phyloP scores from a whole-genome alignment of 2,329 filamentous ascomycete species.

The Aspergillus piperis region DNA sequence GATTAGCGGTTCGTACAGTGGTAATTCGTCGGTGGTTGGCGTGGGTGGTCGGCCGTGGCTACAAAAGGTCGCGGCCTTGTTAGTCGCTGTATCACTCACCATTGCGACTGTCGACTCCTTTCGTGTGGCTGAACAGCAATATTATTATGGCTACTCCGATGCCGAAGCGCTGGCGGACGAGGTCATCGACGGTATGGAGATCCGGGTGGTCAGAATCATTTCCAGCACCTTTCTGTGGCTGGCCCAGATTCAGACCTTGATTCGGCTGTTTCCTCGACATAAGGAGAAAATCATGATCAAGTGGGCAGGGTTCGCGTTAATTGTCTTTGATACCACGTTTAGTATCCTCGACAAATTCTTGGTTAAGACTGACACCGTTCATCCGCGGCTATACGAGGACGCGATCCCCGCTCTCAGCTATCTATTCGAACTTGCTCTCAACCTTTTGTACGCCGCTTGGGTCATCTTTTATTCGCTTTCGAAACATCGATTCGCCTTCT shows the following conservation, averaged over 20 bases:
- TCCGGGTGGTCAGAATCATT: conserved; percentile 87
- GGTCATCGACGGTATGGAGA: conserved; percentile 80
- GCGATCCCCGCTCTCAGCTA: conserved; percentile 90
- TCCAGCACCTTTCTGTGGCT: conserved; percentile 97
- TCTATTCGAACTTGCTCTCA: conserved; percentile 83
- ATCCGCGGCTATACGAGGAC: conserved; percentile 77
- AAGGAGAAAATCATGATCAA: conserved; percentile 98
- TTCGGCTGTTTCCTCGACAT: conserved; percentile 91
- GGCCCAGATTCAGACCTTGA: conserved; percentile 93
- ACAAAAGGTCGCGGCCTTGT: conserved; percentile 70
- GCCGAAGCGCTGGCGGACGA: conserved; percentile 71
- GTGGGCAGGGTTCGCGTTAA: conserved; percentile 94
- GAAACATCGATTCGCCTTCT: conserved; percentile 88
- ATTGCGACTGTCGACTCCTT: conserved; percentile 94
- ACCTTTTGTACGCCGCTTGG: conserved; percentile 87
- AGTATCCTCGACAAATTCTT: conserved; percentile 87
- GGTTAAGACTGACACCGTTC: conserved; percentile 49
- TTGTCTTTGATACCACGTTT: conserved; percentile 87
- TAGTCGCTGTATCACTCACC: conserved; percentile 77
- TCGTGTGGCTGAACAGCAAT: conserved; percentile 77
- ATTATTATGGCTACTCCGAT: conserved; percentile 76
- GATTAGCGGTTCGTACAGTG: conserved; percentile 73
- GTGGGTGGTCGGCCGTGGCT: conserved; percentile 93
- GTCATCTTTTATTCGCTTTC: conserved; percentile 92
- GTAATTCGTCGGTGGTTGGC: conserved; percentile 68